phyloP scores from a whole-genome alignment of 768 basidiomycete species.

The Asterophora lycoperdoides region DNA sequence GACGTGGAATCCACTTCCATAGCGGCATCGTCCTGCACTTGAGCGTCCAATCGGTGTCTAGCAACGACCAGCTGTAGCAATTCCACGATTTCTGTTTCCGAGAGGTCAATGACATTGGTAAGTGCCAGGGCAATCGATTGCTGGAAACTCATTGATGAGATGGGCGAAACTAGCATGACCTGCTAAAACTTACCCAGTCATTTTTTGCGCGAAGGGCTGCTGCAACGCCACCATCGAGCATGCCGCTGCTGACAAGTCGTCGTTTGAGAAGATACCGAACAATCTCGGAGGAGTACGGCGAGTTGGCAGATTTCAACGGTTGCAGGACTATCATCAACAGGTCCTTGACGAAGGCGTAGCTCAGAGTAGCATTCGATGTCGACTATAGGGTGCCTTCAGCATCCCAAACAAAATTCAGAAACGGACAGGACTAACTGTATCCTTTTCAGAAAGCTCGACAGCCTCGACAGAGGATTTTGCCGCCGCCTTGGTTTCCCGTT shows the following conservation, averaged over 20 bases:
- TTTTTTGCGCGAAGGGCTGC: slow-evolving; percentile 44
- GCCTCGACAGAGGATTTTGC: slow-evolving; percentile 6
- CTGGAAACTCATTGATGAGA: slow-evolving; percentile 20
- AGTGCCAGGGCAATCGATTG: slow-evolving; percentile 49
- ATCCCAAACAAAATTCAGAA: not conserved
- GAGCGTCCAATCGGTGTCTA: slow-evolving; percentile 26
- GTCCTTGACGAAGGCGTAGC: slow-evolving; percentile 56
- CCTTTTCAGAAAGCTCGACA: slow-evolving; percentile 8
- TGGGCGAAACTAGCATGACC: not conserved
- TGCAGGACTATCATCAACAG: slow-evolving; percentile 49
- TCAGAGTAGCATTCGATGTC: slow-evolving; percentile 14
- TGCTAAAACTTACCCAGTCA: slow-evolving; percentile 59
- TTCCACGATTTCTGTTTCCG: slow-evolving; percentile 60
- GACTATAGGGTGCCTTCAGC: not conserved
- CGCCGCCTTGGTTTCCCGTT: slow-evolving; percentile 27
- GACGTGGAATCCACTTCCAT: slow-evolving; percentile 33
- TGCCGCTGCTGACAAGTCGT: slow-evolving; percentile 51
- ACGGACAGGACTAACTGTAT: slow-evolving; percentile 6
- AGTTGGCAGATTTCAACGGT: slow-evolving; percentile 31
- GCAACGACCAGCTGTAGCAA: slow-evolving; percentile 42
- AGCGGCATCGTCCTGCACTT: slow-evolving; percentile 31
- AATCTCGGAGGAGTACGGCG: slow-evolving; percentile 53
- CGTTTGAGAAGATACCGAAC: slow-evolving; percentile 54
- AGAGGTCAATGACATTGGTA: slow-evolving; percentile 52
- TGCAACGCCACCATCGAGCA: slow-evolving; percentile 60